These are phyloP conservation scores for Apocynum venetum DNA, from an alignment of 257 asterid species.

Conservation along the genomic window DNA sequence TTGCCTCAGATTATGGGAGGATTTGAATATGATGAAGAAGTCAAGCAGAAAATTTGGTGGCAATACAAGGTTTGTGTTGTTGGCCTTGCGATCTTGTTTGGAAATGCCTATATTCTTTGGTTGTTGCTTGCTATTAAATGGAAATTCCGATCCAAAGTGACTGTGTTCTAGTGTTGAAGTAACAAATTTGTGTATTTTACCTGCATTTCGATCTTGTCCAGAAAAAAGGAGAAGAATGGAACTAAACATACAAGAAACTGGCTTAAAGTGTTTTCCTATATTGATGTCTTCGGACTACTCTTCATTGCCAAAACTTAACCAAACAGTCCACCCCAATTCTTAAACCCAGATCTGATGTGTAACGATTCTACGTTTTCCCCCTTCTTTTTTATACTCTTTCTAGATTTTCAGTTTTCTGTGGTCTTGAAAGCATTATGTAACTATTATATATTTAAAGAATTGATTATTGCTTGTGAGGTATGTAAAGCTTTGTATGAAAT, in stretches of 20 bases:
- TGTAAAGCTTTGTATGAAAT: not conserved
- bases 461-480: not conserved
- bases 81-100: constrained; percentile 1
- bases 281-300: not conserved
- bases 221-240: not conserved
- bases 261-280: not conserved
- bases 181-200: not conserved
- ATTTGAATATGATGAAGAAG: constrained; percentile 77
- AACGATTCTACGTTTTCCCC: not conserved
- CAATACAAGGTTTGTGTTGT: constrained; percentile 63
- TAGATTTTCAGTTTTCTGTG: not conserved
- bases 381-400: not conserved
- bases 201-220: constrained; percentile 1
- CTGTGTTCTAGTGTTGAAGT: not conserved
- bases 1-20: constrained; percentile 94
- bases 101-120: not conserved
- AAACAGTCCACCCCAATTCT: not conserved
- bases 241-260: not conserved
- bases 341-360: not conserved
- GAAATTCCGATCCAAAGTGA: not conserved
- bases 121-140: not conserved
- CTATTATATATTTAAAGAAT: not conserved
- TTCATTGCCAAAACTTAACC: not conserved
- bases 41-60: constrained; percentile 97
- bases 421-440: not conserved